Percentiles rank a stretch among this genome's conserved stretches.
These are phyloP conservation scores for Neophaeococcomyces mojaviensis DNA, from an alignment of 2,329 filamentous ascomycete species.

Conservation along the genomic window DNA sequence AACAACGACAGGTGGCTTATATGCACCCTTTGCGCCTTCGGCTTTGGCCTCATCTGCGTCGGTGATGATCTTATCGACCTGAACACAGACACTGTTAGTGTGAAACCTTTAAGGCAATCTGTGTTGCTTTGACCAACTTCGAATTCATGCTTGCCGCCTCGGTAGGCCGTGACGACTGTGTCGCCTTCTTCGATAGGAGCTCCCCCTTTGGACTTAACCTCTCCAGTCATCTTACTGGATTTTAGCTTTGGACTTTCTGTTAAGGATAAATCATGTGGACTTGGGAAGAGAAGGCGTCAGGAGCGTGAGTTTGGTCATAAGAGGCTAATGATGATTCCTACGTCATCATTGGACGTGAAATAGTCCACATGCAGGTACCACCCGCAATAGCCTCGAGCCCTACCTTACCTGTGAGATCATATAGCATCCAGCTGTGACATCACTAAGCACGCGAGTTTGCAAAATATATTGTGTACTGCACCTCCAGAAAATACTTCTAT, in stretches of 20 bases:
- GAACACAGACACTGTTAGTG: neutral
- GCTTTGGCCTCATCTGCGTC: slow-evolving; percentile 12
- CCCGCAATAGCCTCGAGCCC: no score
- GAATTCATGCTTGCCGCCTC: slow-evolving; percentile 18
- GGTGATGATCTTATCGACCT: slow-evolving; percentile 16
- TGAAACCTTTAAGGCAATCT: neutral
- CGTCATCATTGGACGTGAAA: no score
- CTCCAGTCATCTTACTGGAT: slow-evolving; percentile 12
- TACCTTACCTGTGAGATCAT: no score
- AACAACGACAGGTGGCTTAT: slow-evolving; percentile 16
- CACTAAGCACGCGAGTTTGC: no score
- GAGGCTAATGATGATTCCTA: no score
- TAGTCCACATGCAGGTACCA: no score
- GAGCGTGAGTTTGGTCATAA: no score
- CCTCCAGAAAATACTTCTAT: no score
- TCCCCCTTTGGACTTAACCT: slow-evolving; percentile 17
- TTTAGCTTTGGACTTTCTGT: neutral
- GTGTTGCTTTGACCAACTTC: slow-evolving; percentile 8
- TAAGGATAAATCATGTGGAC: neutral
- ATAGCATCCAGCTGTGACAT: no score
- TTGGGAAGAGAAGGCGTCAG: no score
- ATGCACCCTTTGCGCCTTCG: slow-evolving; percentile 13
- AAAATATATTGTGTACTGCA: no score
- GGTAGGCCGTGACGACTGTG: slow-evolving; percentile 15
- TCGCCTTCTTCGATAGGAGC: slow-evolving; percentile 15